Conservation (phyloP, 78 protist species). For the Emiliania huxleyi region DNA sequence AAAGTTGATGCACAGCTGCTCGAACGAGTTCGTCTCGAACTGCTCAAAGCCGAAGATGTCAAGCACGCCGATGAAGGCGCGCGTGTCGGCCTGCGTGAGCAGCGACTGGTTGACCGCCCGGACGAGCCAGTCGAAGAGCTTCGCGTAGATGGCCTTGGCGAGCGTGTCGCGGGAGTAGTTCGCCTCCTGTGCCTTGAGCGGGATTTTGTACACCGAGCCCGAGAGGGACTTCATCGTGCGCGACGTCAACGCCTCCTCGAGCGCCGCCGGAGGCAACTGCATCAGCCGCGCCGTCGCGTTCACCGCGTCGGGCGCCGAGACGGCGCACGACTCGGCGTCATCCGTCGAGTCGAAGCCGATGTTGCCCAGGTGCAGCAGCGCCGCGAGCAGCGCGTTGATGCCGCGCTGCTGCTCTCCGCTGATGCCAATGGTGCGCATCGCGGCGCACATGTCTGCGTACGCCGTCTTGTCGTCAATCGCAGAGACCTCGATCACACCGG, state of each 20-base stretch:
- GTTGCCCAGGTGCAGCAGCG: neutral
- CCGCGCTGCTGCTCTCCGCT: neutral
- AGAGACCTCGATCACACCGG: neutral
- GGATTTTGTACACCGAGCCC: conserved; percentile 6
- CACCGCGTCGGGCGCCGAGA: neutral
- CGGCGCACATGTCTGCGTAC: neutral
- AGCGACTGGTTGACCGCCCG: neutral
- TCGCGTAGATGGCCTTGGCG: neutral
- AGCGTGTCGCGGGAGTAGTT: conserved; percentile 10
- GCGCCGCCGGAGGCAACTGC: neutral
- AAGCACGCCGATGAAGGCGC: conserved; percentile 41
- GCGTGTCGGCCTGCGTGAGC: neutral
- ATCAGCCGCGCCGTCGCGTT: neutral
- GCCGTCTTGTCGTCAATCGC: neutral
- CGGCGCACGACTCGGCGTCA: neutral
- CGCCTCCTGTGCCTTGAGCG: conserved; percentile 25
- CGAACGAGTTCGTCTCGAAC: conserved; percentile 69
- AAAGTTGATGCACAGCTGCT: conserved; percentile 87
- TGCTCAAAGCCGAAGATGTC: conserved; percentile 59
- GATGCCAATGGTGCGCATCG: neutral
- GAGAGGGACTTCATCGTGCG: neutral
- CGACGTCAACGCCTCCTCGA: neutral
- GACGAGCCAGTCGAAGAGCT: conserved; percentile 37
- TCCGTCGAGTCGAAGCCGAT: neutral
- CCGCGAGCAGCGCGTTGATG: neutral